Conservation (phyloP, 345 rosid genomes). For the Lumnitzera littorea region DNA sequence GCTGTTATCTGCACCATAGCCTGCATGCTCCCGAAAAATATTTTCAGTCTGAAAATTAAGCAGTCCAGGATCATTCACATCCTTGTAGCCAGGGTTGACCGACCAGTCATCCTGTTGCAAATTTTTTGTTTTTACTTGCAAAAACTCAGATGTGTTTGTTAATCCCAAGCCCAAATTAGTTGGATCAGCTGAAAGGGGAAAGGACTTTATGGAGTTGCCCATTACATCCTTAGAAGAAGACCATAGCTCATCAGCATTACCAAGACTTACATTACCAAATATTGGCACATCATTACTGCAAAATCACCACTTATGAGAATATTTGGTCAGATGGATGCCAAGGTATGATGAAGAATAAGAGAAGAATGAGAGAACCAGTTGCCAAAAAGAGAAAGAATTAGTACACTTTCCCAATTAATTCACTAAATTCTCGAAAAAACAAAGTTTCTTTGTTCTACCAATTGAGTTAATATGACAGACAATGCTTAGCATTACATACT, state of each 20-base stretch:
- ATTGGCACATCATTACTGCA: conserved; percentile 90
- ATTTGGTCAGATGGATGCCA: conserved; percentile 54
- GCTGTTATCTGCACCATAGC: conserved; percentile 28
- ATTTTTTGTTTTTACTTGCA: conserved; percentile 38
- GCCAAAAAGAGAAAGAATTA: neutral
- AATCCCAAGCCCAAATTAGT: conserved; percentile 39
- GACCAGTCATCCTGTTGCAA: conserved; percentile 41
- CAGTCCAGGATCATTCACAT: conserved; percentile 35
- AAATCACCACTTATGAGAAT: conserved; percentile 90
- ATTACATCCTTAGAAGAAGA: conserved; percentile 54
- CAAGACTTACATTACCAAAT: conserved; percentile 69
- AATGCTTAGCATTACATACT: too few relatives aligned
- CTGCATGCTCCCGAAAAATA: conserved; percentile 18
- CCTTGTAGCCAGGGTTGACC: conserved; percentile 26
- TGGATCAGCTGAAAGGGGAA: conserved; percentile 36
- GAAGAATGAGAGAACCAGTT: neutral
- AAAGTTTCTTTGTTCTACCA: too few relatives aligned
- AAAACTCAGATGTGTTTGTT: conserved; percentile 23
- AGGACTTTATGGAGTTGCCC: conserved; percentile 40
- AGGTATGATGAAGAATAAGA: conserved; percentile 3
- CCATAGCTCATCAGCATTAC: conserved; percentile 67
- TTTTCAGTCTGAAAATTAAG: conserved; percentile 25
- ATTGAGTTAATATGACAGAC: too few relatives aligned
- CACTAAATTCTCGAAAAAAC: neutral
- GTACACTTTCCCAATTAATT: conserved; percentile 4